These are phyloP conservation scores for Tuber borchii DNA, from an alignment of 495 filamentous ascomycete genomes.

Conservation along the genomic window DNA sequence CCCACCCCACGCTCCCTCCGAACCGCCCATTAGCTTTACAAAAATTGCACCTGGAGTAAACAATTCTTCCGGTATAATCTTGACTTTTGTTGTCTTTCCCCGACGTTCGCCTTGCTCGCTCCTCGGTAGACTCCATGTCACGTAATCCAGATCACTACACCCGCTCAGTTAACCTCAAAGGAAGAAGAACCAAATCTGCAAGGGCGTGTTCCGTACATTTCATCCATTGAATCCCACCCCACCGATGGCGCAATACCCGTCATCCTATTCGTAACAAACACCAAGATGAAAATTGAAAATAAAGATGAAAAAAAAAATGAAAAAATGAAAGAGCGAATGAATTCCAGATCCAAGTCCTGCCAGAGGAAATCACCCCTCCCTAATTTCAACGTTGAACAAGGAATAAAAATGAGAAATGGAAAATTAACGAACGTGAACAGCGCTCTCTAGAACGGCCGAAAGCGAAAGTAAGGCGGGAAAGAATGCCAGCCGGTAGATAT, in stretches of 20 bases:
- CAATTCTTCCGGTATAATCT: constrained; percentile 19
- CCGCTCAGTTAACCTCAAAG: not conserved
- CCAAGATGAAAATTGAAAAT: not conserved
- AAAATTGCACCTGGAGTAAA: constrained; percentile 30
- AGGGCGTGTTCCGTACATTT: not conserved
- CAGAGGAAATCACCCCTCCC: not conserved
- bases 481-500: not conserved
- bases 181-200: not conserved
- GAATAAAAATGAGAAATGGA: not conserved
- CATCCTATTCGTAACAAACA: not conserved
- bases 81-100: constrained; percentile 11
- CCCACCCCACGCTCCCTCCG: constrained; percentile 24
- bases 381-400: not conserved
- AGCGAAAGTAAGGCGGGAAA: not conserved
- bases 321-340: not conserved
- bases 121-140: constrained; percentile 30
- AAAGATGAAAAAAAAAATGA: not conserved
- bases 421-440: not conserved
- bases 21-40: constrained; percentile 6
- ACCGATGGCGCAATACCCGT: not conserved
- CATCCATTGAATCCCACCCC: not conserved
- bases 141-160: constrained; percentile 32
- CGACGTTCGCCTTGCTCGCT: constrained; percentile 19
- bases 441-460: not conserved
- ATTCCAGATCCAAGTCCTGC: constrained; percentile 4